A percentile compares a stretch with the other conserved stretches of the same genome.
These are phyloP conservation scores for Diaporthe aspalathi DNA, from an alignment of 2,329 filamentous ascomycete species.

Conservation along the genomic window DNA sequence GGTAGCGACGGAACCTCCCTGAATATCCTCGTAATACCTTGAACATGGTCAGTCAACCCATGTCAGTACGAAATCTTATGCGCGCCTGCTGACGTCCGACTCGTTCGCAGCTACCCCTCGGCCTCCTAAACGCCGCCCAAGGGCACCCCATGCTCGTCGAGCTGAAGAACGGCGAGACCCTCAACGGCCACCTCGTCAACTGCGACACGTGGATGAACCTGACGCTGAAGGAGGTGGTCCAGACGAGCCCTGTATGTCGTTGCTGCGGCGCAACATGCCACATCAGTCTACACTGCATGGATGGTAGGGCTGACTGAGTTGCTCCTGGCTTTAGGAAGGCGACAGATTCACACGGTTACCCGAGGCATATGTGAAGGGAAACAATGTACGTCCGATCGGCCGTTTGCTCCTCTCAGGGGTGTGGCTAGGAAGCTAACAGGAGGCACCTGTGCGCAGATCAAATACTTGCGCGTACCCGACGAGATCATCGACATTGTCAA, in stretches of 20 bases:
- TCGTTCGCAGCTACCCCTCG: constrained; percentile 70
- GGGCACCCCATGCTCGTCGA: constrained; percentile 98
- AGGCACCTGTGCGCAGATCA: constrained; percentile 74
- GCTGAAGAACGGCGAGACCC: constrained; percentile 96
- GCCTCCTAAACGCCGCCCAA: constrained; percentile 93
- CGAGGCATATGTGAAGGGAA: constrained; percentile 96
- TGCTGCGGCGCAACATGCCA: background rate
- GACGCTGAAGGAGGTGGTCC: constrained; percentile 95
- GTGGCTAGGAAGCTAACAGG: constrained; percentile 34
- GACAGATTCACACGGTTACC: constrained; percentile 93
- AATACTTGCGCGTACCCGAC: constrained; percentile 95
- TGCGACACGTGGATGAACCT: constrained; percentile 99
- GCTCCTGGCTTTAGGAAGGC: constrained; percentile 72
- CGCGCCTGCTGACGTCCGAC: constrained; percentile 36
- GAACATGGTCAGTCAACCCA: constrained; percentile 36
- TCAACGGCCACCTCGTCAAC: constrained; percentile 94
- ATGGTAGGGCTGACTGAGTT: constrained; percentile 29
- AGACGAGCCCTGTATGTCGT: constrained; percentile 80
- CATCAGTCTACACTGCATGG: background rate
- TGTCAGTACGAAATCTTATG: background rate
- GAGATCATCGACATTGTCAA: constrained; percentile 95
- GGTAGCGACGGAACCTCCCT: constrained; percentile 20
- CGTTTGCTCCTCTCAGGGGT: background rate
- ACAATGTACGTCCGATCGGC: constrained; percentile 76
- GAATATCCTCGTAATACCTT: background rate